A percentile compares a stretch with the other conserved stretches of the same genome.
Evolutionary conservation across 2,329 filamentous ascomycete genomes (phyloP).

Genomic region (Lecanoromycetidae sp.): DNA sequence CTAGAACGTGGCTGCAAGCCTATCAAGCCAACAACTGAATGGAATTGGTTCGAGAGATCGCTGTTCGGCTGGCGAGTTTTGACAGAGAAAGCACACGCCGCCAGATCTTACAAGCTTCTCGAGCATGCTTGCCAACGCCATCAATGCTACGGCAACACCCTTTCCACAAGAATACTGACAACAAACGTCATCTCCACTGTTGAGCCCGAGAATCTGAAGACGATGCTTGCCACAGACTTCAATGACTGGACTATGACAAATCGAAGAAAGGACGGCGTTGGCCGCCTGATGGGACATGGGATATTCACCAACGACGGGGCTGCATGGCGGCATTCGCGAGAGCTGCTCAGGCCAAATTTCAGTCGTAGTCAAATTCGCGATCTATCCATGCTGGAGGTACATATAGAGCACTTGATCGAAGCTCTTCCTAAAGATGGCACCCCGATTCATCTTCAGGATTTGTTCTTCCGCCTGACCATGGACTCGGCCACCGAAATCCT

Average conservation of each 20-base stretch:
- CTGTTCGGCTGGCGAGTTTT: no score
- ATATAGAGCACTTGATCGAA: constrained; percentile 48
- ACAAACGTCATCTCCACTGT: constrained; percentile 25
- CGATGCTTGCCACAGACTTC: constrained; percentile 42
- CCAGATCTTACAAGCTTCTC: not conserved
- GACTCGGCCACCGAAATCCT: constrained; percentile 57
- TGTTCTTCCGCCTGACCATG: constrained; percentile 54
- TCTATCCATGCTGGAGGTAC: constrained; percentile 46
- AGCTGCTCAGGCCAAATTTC: constrained; percentile 40
- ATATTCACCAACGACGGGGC: constrained; percentile 40
- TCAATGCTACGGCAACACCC: not conserved
- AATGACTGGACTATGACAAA: constrained; percentile 35
- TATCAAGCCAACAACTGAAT: not conserved
- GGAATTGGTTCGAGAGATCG: not conserved
- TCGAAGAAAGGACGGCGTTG: constrained; percentile 28
- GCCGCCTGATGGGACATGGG: constrained; percentile 32
- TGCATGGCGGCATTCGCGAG: constrained; percentile 36
- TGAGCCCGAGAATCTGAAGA: constrained; percentile 44
- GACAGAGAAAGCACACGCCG: not conserved
- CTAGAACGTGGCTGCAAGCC: not conserved
- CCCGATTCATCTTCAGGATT: constrained; percentile 47
- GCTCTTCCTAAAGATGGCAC: constrained; percentile 43
- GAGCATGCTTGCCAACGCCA: not conserved
- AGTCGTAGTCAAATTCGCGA: constrained; percentile 41
- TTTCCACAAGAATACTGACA: not conserved